These are phyloP conservation scores for Pseudogymnoascus sp. DNA, from an alignment of 2,329 filamentous ascomycete species.

Conservation along the genomic window DNA sequence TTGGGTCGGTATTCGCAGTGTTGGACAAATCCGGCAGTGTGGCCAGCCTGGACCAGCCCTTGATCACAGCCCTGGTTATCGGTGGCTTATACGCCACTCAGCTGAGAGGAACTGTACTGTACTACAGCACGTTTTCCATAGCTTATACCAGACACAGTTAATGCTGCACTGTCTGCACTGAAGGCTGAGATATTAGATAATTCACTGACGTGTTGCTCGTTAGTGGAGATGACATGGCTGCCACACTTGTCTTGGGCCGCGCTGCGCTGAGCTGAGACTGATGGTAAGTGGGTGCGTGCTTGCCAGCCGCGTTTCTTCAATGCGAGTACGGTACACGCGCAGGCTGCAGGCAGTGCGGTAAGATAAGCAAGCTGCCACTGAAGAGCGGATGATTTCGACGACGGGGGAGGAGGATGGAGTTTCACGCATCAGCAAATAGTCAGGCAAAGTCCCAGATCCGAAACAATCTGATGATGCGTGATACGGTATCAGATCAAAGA, in stretches of 20 bases:
- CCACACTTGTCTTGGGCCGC: not conserved
- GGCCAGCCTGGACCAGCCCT: not conserved
- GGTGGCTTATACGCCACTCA: not conserved
- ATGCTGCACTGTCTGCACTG: not conserved
- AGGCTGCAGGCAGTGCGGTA: not conserved
- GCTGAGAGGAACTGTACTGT: not conserved
- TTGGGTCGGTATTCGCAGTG: not conserved
- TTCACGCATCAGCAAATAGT: not conserved
- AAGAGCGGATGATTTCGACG: not conserved
- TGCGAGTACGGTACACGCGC: constrained; percentile 4
- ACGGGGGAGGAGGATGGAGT: not conserved
- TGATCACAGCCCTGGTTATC: not conserved
- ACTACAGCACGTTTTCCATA: not conserved
- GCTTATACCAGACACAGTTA: not conserved
- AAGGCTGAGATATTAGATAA: not conserved
- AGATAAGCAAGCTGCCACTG: not conserved
- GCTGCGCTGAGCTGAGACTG: not conserved
- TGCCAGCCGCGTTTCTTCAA: not conserved
- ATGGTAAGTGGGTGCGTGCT: not conserved
- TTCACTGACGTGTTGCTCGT: not conserved
- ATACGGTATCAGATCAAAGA: not conserved
- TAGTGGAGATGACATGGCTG: constrained; percentile 1
- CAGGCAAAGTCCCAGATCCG: not conserved
- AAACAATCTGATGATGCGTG: not conserved
- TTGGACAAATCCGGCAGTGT: not conserved